A percentile compares a stretch with the other conserved stretches of the same genome.
phyloP scores from a whole-genome alignment of 306 rosid species.

The Psophocarpus tetragonolobus region DNA sequence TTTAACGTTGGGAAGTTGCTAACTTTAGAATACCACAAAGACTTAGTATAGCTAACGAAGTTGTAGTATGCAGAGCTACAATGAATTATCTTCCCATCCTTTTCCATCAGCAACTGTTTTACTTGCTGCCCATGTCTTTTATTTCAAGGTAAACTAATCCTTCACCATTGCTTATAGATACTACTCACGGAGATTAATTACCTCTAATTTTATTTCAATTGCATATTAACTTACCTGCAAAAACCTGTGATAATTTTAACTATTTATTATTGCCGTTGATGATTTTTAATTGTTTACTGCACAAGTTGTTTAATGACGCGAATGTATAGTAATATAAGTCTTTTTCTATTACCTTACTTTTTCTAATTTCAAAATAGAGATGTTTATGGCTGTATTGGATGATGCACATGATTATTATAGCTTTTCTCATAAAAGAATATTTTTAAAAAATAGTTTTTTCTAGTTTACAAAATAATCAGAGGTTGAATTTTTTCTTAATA shows the following conservation, averaged over 20 bases:
- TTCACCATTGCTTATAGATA: conserved; percentile 2
- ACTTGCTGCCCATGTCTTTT: conserved; percentile 94
- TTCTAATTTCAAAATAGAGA: conserved; percentile 21
- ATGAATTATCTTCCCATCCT: conserved; percentile 99
- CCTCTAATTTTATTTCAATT: conserved; percentile 3
- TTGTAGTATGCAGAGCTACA: conserved; percentile 96
- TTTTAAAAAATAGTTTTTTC: too few species aligned
- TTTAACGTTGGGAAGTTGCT: conserved; percentile 99
- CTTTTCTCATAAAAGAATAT: background rate
- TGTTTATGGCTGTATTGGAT: conserved; percentile 23
- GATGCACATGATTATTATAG: background rate
- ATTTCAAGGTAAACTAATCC: conserved; percentile 69
- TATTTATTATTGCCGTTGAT: background rate
- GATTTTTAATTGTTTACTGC: background rate
- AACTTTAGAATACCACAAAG: conserved; percentile 96
- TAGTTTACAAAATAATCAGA: background rate
- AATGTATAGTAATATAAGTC: background rate
- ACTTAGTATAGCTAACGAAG: conserved; percentile 94
- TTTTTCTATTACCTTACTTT: conserved; percentile 4
- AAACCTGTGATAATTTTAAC: conserved; percentile 11
- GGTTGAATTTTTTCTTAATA: background rate
- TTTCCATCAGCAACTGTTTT: conserved; percentile 95
- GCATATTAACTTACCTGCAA: background rate
- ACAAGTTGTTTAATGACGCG: conserved; percentile 18
- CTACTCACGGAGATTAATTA: conserved; percentile 22